phyloP scores from a whole-genome alignment of 75 land plant genomes.

The Pinus tabuliformis region DNA sequence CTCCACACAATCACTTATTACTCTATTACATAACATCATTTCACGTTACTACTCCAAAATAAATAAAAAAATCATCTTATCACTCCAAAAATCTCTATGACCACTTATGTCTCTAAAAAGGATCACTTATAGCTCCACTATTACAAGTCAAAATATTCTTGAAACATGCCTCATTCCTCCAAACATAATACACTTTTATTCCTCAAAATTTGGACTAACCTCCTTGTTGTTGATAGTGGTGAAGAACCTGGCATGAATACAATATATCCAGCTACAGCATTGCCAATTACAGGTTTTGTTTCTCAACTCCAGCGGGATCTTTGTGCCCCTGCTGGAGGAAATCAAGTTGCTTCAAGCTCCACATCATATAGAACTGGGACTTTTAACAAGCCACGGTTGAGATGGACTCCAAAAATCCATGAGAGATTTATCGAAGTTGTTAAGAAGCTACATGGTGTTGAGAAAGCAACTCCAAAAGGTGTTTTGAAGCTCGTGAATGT shows the following conservation, averaged over 20 bases:
- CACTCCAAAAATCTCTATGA: too few species aligned
- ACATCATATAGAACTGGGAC: background rate
- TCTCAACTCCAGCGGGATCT: background rate
- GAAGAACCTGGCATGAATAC: constrained; percentile 6
- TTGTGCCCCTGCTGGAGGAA: background rate
- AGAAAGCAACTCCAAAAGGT: constrained; percentile 30
- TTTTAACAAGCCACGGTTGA: constrained; percentile 13
- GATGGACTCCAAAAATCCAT: constrained; percentile 20
- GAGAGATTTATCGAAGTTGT: constrained; percentile 19
- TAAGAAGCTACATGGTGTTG: constrained; percentile 17
- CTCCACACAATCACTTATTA: too few species aligned
- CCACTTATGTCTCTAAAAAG: too few species aligned
- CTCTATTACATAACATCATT: too few species aligned
- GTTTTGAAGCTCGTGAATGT: constrained; percentile 28
- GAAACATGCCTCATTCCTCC: too few species aligned
- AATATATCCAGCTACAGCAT: background rate
- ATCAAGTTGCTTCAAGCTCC: constrained; percentile 8
- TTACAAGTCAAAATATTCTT: too few species aligned
- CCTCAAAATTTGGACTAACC: background rate
- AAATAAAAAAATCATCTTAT: too few species aligned
- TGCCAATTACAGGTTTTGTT: background rate
- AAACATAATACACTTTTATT: too few species aligned
- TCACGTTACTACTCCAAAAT: too few species aligned
- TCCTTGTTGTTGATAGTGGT: background rate
- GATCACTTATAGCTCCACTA: too few species aligned